phyloP scores from a whole-genome alignment of 345 rosid genomes.

The Pistacia atlantica region DNA sequence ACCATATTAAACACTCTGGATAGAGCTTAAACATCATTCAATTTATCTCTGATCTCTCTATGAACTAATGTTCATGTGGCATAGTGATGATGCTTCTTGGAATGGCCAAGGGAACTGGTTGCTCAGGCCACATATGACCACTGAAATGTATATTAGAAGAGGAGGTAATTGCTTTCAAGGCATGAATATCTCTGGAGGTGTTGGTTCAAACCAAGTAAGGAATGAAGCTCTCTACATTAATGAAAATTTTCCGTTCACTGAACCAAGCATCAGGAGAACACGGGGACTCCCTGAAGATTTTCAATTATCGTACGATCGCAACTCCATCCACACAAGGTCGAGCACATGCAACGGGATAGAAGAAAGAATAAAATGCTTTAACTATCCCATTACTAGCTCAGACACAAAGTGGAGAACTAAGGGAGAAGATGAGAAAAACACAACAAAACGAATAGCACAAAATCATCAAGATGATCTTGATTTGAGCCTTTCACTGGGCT shows the following conservation, averaged over 20 bases:
- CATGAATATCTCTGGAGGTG: background rate
- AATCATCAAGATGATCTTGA: constrained; percentile 26
- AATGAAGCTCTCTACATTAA: constrained; percentile 22
- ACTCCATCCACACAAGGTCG: constrained; percentile 1
- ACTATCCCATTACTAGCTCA: background rate
- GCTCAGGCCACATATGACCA: constrained; percentile 10
- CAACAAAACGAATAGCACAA: constrained; percentile 22
- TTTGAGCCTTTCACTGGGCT: constrained; percentile 38
- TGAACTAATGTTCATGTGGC: background rate
- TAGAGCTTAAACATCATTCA: background rate
- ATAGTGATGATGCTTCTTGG: constrained; percentile 14
- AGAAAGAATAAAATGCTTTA: constrained; percentile 17
- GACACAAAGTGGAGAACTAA: constrained; percentile 7
- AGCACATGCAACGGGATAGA: constrained; percentile 1
- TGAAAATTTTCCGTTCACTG: background rate
- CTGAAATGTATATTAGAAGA: constrained; percentile 7
- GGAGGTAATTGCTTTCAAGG: background rate
- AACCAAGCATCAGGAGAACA: constrained; percentile 16
- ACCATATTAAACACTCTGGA: background rate
- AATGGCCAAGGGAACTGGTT: constrained; percentile 20
- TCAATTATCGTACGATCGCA: background rate
- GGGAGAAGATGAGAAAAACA: constrained; percentile 10
- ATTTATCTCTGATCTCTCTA: background rate
- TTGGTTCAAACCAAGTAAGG: constrained; percentile 15
- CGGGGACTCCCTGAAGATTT: background rate